Percentiles rank a stretch among this genome's conserved stretches.
These are phyloP conservation scores for Colletotrichum sp. DNA, from an alignment of 2,329 filamentous ascomycete genomes.

Conservation along the genomic window DNA sequence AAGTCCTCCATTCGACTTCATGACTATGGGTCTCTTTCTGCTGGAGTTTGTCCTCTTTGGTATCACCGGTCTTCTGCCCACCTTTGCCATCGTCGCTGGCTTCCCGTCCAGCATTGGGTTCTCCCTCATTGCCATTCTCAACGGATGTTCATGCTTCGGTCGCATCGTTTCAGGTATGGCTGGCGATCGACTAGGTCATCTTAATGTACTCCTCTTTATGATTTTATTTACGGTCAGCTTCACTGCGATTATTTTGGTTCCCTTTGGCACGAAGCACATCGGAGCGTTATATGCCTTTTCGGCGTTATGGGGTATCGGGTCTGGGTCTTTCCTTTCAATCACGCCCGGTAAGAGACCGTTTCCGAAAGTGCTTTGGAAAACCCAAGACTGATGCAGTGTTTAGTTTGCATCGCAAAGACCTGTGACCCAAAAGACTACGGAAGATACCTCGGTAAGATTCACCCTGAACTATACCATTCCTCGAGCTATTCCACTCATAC, in stretches of 20 bases:
- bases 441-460: constrained; percentile 37
- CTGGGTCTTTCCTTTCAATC: constrained; percentile 50
- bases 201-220: constrained; percentile 46
- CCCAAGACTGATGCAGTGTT: not conserved
- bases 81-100: constrained; percentile 41
- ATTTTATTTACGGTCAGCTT: constrained; percentile 40
- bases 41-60: constrained; percentile 56
- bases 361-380: fast-evolving
- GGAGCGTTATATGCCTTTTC: constrained; percentile 47
- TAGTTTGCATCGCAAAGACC: constrained; percentile 49
- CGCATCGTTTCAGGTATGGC: constrained; percentile 47
- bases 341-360: constrained; percentile 29
- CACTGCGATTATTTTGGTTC: constrained; percentile 48
- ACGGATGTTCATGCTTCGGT: constrained; percentile 46
- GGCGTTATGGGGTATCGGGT: constrained; percentile 53
- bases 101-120: constrained; percentile 44
- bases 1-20: constrained; percentile 43
- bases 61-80: constrained; percentile 50
- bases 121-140: constrained; percentile 48
- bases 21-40: constrained; percentile 46
- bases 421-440: constrained; percentile 53
- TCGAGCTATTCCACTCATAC: not conserved
- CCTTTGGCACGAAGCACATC: constrained; percentile 43
- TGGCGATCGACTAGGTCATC: constrained; percentile 47
- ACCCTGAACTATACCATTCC: fast-evolving